Conservation (phyloP, 2,329 filamentous ascomycete species). For the Neonectria punicea region DNA sequence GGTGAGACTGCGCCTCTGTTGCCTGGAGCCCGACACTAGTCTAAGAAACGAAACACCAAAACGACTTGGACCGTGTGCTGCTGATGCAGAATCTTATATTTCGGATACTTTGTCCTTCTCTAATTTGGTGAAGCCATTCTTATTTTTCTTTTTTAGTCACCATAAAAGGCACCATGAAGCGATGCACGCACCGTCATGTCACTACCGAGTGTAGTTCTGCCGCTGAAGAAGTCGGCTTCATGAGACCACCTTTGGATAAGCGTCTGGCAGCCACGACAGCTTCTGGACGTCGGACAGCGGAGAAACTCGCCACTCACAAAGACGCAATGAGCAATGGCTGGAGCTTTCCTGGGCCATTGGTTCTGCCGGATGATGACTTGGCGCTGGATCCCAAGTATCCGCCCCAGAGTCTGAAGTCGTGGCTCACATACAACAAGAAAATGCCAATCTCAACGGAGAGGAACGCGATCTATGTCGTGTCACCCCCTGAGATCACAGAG, state of each 20-base stretch:
- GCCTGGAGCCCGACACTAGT: not conserved
- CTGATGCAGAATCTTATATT: not conserved
- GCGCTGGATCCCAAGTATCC: slow-evolving; percentile 61
- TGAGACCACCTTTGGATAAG: slow-evolving; percentile 16
- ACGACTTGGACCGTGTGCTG: not conserved
- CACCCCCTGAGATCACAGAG: slow-evolving; percentile 53
- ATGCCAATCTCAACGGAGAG: slow-evolving; percentile 59
- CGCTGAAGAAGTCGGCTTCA: slow-evolving; percentile 28
- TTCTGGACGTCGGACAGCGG: slow-evolving; percentile 39
- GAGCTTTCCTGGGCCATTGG: slow-evolving; percentile 67
- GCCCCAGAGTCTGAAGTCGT: slow-evolving; percentile 63
- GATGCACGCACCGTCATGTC: slow-evolving; percentile 8
- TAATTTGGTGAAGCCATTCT: not conserved
- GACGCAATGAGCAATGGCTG: slow-evolving; percentile 32
- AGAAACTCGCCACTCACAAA: slow-evolving; percentile 16
- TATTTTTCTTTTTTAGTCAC: not conserved
- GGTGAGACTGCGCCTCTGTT: not conserved
- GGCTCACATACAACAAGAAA: slow-evolving; percentile 56
- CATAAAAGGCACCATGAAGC: slow-evolving; percentile 1
- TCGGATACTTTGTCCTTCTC: not conserved
- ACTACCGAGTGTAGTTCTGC: slow-evolving; percentile 26
- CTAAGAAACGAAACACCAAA: not conserved
- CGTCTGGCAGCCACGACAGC: slow-evolving; percentile 25
- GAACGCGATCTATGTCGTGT: slow-evolving; percentile 65
- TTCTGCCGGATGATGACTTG: slow-evolving; percentile 70